A percentile compares a stretch with the other conserved stretches of the same genome.
Conservation (phyloP, 2,329 filamentous ascomycete species). For the Dothistroma septosporum region DNA sequence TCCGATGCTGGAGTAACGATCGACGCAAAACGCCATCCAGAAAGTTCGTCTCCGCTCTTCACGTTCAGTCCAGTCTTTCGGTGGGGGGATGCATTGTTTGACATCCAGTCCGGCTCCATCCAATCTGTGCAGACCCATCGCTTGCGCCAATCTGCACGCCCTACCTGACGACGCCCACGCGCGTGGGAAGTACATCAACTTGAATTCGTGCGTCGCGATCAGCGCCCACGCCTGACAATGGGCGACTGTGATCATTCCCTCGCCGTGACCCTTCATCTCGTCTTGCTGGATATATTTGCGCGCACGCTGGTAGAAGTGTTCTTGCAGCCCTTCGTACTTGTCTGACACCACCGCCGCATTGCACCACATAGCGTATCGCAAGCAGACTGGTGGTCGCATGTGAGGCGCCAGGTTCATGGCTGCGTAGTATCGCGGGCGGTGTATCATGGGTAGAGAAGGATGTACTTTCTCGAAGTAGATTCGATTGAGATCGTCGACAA, state of each 20-base stretch:
- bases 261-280: conserved; percentile 87
- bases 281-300: conserved; percentile 88
- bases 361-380: conserved; percentile 96
- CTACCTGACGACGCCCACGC: conserved; percentile 91
- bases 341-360: conserved; percentile 80
- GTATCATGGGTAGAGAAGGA: conserved; percentile 80
- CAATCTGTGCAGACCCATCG: conserved; percentile 87
- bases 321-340: conserved; percentile 73
- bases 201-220: conserved; percentile 84
- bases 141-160: conserved; percentile 74
- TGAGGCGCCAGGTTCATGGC: conserved; percentile 85
- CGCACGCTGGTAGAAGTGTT: conserved; percentile 83
- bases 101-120: conserved; percentile 81
- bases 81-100: conserved; percentile 81
- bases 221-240: conserved; percentile 83
- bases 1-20: conserved; percentile 90
- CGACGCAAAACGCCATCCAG: conserved; percentile 88
- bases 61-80: conserved; percentile 88
- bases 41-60: conserved; percentile 91
- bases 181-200: conserved; percentile 93
- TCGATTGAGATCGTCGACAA: conserved; percentile 81
- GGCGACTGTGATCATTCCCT: conserved; percentile 77
- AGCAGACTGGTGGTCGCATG: conserved; percentile 77
- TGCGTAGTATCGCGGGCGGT: conserved; percentile 79
- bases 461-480: conserved; percentile 91